phyloP scores from a whole-genome alignment of 1,139 yeast genomes.

The Meyerozyma elateridarum region DNA sequence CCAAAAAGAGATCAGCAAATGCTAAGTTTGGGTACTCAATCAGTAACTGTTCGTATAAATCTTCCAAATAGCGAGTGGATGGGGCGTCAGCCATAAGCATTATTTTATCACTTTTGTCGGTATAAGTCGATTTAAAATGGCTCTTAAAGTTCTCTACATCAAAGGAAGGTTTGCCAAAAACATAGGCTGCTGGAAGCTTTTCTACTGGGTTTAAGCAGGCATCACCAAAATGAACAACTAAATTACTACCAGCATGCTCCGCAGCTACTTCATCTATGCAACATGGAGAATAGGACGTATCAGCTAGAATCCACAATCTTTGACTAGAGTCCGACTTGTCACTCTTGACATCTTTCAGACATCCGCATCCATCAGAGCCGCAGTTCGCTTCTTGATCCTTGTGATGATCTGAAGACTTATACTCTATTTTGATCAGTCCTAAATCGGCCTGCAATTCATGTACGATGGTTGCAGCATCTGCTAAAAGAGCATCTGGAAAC shows the following conservation, averaged over 20 bases:
- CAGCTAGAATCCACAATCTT: conserved; percentile 76
- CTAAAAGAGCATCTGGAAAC: conserved; percentile 77
- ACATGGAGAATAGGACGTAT: conserved; percentile 91
- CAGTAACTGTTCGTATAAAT: conserved; percentile 30
- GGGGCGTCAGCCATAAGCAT: conserved; percentile 69
- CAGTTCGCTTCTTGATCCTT: not conserved
- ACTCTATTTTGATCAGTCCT: conserved; percentile 5
- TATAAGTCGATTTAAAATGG: conserved; percentile 35
- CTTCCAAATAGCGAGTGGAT: conserved; percentile 38
- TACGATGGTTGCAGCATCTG: conserved; percentile 73
- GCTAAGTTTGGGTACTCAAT: conserved; percentile 38
- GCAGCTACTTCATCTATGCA: conserved; percentile 98
- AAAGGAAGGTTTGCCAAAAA: conserved; percentile 63
- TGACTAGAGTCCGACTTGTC: no score
- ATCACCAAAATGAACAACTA: conserved; percentile 90
- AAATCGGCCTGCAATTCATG: conserved; percentile 39
- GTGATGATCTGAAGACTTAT: conserved; percentile 1
- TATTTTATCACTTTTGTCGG: conserved; percentile 32
- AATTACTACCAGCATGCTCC: conserved; percentile 81
- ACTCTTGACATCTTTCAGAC: conserved; percentile 1
- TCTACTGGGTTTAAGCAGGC: conserved; percentile 83
- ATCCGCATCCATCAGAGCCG: conserved; percentile 3
- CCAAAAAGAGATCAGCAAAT: conserved; percentile 46
- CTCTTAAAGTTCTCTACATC: conserved; percentile 29
- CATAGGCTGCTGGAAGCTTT: conserved; percentile 68